A percentile compares a stretch with the other conserved stretches of the same genome.
These are phyloP conservation scores for Claviceps pusilla DNA, from an alignment of 2,329 filamentous ascomycete species.

Conservation along the genomic window DNA sequence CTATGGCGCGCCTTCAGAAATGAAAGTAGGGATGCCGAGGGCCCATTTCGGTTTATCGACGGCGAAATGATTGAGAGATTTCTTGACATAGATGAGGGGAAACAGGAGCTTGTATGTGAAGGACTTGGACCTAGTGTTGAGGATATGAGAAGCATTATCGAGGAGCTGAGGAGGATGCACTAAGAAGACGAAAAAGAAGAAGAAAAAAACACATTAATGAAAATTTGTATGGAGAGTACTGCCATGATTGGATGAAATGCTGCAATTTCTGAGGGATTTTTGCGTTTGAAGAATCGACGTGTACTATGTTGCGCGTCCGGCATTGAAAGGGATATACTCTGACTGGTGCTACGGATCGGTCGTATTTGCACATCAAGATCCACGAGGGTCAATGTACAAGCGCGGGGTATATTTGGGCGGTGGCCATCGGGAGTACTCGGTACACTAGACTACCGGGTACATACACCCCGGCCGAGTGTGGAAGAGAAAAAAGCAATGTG, in stretches of 20 bases:
- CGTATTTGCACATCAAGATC: too few relatives aligned
- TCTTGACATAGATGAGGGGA: conserved; percentile 49
- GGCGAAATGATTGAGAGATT: conserved; percentile 83
- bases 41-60: conserved; percentile 78
- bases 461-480: background rate
- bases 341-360: too few relatives aligned
- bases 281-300: background rate
- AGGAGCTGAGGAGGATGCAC: conserved; percentile 48
- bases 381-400: background rate
- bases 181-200: conserved; percentile 13
- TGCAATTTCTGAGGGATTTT: background rate
- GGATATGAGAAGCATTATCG: conserved; percentile 45
- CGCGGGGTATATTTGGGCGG: background rate
- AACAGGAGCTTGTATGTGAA: conserved; percentile 37
- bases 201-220: background rate
- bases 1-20: conserved; percentile 73
- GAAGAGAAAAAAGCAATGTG: background rate
- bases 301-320: too few relatives aligned
- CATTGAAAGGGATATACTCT: too few relatives aligned
- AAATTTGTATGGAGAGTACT: background rate
- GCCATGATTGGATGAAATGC: background rate
- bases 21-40: conserved; percentile 54
- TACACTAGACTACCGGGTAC: background rate
- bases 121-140: conserved; percentile 46
- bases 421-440: too few relatives aligned